Evolutionary conservation across 2,329 filamentous ascomycete genomes (phyloP).

Genomic region (Zasmidium citrigriseum): DNA sequence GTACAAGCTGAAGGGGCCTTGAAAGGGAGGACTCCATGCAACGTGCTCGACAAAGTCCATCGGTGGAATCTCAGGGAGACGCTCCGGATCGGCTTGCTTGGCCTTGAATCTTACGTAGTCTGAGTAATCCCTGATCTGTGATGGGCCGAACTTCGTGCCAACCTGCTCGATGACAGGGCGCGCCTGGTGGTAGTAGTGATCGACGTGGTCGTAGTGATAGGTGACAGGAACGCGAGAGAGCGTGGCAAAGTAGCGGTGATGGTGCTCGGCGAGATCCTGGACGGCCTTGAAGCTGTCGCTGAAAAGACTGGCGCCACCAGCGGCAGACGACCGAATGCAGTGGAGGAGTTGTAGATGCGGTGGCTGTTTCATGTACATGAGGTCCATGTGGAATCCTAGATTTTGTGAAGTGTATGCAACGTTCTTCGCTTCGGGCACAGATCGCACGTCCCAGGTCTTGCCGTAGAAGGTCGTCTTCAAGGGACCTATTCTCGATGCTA

Average conservation of each 20-base stretch:
- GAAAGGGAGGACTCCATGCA: conserved; percentile 40
- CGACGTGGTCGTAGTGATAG: conserved; percentile 51
- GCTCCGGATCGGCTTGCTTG: background rate
- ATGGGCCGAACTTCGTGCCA: background rate
- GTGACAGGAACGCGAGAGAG: conserved; percentile 17
- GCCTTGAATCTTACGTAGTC: background rate
- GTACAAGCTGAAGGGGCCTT: conserved; percentile 32
- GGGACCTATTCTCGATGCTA: conserved; percentile 73
- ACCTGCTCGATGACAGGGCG: conserved; percentile 29
- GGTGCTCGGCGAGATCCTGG: conserved; percentile 26
- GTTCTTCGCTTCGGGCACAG: conserved; percentile 81
- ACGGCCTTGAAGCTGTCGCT: conserved; percentile 71
- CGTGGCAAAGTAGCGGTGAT: conserved; percentile 14
- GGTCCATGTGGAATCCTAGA: conserved; percentile 89
- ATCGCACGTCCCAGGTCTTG: conserved; percentile 83
- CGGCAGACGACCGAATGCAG: conserved; percentile 77
- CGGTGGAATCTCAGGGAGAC: conserved; percentile 4
- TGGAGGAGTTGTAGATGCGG: conserved; percentile 87
- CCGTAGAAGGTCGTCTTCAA: conserved; percentile 91
- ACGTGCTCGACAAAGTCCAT: conserved; percentile 31
- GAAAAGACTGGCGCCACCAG: conserved; percentile 85
- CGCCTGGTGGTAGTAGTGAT: conserved; percentile 42
- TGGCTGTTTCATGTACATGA: conserved; percentile 79
- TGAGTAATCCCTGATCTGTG: background rate
- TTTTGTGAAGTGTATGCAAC: conserved; percentile 81